phyloP scores from a whole-genome alignment of 2,329 filamentous ascomycete species.

The Chalaropsis ovoidea region DNA sequence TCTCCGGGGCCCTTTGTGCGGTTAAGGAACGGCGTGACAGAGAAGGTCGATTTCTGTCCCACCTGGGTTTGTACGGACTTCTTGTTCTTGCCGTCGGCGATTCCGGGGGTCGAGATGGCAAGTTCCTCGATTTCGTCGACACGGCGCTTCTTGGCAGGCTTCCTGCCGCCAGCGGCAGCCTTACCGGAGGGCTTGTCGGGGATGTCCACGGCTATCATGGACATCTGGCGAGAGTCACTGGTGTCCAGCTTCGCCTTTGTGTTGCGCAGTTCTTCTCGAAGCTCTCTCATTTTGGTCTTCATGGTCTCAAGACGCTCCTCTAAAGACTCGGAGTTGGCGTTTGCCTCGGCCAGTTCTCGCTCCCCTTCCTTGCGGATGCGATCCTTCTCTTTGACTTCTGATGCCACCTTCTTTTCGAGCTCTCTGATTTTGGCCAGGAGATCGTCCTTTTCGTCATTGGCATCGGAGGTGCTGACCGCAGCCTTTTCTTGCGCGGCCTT shows the following conservation, averaged over 20 bases:
- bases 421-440: conserved; percentile 23
- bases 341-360: conserved; percentile 49
- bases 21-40: conserved; percentile 87
- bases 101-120: conserved; percentile 39
- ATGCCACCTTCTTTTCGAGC: conserved; percentile 32
- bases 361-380: conserved; percentile 40
- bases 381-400: conserved; percentile 40
- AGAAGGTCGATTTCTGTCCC: conserved; percentile 85
- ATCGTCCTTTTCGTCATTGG: conserved; percentile 19
- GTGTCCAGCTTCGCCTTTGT: conserved; percentile 38
- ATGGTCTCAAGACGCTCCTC: conserved; percentile 62
- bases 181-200: conserved; percentile 30
- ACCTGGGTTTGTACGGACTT: conserved; percentile 47
- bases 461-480: conserved; percentile 4
- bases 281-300: conserved; percentile 61
- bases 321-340: conserved; percentile 52
- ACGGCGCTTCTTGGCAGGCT: conserved; percentile 39
- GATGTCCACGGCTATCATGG: neutral
- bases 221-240: conserved; percentile 27
- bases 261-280: conserved; percentile 35
- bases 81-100: conserved; percentile 41
- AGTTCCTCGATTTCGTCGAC: conserved; percentile 41
- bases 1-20: conserved; percentile 48
- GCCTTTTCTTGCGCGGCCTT: conserved; percentile 31
- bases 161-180: conserved; percentile 30